phyloP scores from a whole-genome alignment of 768 basidiomycete species.

The Asterophora parasitica region DNA sequence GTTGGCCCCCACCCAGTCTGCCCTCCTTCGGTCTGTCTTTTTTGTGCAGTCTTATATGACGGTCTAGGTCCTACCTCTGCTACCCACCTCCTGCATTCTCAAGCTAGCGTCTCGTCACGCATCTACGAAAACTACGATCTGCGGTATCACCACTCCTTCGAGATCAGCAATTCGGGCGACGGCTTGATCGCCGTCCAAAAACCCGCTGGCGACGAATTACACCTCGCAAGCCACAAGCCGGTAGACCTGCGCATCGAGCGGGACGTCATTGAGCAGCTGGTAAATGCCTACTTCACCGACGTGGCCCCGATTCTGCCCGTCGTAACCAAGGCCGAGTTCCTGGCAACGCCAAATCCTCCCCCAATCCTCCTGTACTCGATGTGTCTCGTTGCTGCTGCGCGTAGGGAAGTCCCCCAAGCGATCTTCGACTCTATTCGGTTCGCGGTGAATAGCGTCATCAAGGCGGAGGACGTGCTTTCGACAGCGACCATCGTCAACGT shows the following conservation, averaged over 20 bases:
- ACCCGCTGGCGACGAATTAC: conserved; percentile 52
- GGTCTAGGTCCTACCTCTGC: conserved; percentile 79
- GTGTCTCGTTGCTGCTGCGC: conserved; percentile 86
- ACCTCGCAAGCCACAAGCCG: conserved; percentile 52
- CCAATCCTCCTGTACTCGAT: conserved; percentile 89
- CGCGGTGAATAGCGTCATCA: conserved; percentile 81
- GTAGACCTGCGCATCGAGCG: conserved; percentile 72
- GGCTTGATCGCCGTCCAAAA: conserved; percentile 83
- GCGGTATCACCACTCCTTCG: conserved; percentile 84
- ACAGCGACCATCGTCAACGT: conserved; percentile 84
- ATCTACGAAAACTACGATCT: conserved; percentile 85
- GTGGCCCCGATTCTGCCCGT: conserved; percentile 87
- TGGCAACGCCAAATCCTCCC: conserved; percentile 66
- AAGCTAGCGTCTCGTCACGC: conserved; percentile 78
- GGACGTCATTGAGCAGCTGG: conserved; percentile 71
- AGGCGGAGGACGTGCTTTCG: conserved; percentile 86
- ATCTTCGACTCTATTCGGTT: conserved; percentile 90
- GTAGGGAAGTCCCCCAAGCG: conserved; percentile 75
- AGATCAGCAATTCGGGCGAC: conserved; percentile 78
- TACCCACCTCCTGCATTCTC: conserved; percentile 85
- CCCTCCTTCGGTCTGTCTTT: conserved; percentile 17
- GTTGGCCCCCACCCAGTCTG: conserved; percentile 9
- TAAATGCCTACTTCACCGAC: conserved; percentile 91
- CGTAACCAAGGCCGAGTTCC: conserved; percentile 84
- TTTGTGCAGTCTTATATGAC: conserved; percentile 39